Percentiles rank a stretch among this genome's conserved stretches.
phyloP scores from a whole-genome alignment of 1,139 yeast genomes.

The Entelexis sorbosivorans region DNA sequence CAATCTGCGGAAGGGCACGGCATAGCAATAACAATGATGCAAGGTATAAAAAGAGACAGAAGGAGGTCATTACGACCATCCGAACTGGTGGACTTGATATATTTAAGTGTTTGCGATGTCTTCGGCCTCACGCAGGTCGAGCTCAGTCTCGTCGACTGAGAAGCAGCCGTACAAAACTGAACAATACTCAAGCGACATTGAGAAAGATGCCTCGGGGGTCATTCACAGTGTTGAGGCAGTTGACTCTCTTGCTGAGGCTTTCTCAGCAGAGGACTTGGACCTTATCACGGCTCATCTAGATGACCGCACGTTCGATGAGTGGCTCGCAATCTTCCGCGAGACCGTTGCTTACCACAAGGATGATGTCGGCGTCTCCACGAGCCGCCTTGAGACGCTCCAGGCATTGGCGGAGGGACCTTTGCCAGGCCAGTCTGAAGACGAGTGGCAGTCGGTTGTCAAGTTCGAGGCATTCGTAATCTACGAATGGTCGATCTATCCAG shows the following conservation, averaged over 20 bases:
- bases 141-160: neutral
- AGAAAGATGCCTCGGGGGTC: neutral
- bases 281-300: slow-evolving; percentile 17
- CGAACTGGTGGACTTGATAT: too few relatives aligned
- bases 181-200: neutral
- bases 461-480: slow-evolving; percentile 32
- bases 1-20: too few relatives aligned
- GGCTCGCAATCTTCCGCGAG: slow-evolving; percentile 34
- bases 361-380: slow-evolving; percentile 40
- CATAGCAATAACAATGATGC: too few relatives aligned
- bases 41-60: too few relatives aligned
- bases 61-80: too few relatives aligned
- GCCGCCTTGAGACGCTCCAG: slow-evolving; percentile 28
- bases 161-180: neutral
- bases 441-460: slow-evolving; percentile 30
- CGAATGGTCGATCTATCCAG: slow-evolving; percentile 42
- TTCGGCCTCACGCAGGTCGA: neutral
- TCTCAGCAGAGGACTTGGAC: slow-evolving; percentile 15
- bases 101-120: too few relatives aligned
- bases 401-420: slow-evolving; percentile 10
- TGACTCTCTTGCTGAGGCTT: neutral
- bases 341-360: slow-evolving; percentile 35
- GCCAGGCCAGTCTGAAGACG: slow-evolving; percentile 8
- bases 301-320: slow-evolving; percentile 26
- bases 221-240: neutral